Percentiles rank a stretch among this genome's conserved stretches.
phyloP scores from a whole-genome alignment of 306 rosid genomes.

The Quercus ilex region DNA sequence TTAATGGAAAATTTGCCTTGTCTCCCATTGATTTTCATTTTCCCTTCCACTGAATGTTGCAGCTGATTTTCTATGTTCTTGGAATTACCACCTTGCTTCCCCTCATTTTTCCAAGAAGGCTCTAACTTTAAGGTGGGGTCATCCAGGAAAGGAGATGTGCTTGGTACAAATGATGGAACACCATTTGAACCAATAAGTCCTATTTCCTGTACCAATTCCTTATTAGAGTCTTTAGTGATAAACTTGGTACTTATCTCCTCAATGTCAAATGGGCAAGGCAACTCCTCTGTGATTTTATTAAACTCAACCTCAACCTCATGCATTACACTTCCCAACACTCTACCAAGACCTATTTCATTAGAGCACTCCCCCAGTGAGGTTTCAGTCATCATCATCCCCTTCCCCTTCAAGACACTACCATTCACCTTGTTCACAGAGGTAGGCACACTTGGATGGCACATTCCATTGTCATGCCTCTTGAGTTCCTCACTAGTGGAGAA shows the following conservation, averaged over 20 bases:
- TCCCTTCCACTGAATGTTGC: neutral
- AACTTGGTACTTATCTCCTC: constrained; percentile 75
- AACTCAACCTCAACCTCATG: constrained; percentile 50
- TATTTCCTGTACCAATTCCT: constrained; percentile 62
- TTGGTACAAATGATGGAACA: constrained; percentile 51
- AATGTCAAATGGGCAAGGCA: constrained; percentile 63
- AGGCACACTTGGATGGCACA: constrained; percentile 47
- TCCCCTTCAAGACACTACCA: constrained; percentile 51
- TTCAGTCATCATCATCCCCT: constrained; percentile 49
- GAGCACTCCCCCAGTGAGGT: constrained; percentile 37
- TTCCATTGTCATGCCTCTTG: constrained; percentile 69
- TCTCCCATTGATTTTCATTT: neutral
- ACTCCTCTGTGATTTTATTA: constrained; percentile 62
- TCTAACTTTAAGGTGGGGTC: constrained; percentile 38
- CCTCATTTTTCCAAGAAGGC: constrained; percentile 36
- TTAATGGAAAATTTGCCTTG: neutral
- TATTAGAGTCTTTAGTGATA: constrained; percentile 66
- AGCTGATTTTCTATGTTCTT: constrained; percentile 28
- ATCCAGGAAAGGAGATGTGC: constrained; percentile 47
- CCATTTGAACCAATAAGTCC: constrained; percentile 85
- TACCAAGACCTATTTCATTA: constrained; percentile 39
- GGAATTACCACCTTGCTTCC: constrained; percentile 26
- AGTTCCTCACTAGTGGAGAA: constrained; percentile 59
- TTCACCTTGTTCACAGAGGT: constrained; percentile 48
- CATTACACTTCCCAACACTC: constrained; percentile 25